Evolutionary conservation across 495 filamentous ascomycete species (phyloP), one percentile per base, ranked within the genome.

Genomic region (Aspergillus panamensis): DNA sequence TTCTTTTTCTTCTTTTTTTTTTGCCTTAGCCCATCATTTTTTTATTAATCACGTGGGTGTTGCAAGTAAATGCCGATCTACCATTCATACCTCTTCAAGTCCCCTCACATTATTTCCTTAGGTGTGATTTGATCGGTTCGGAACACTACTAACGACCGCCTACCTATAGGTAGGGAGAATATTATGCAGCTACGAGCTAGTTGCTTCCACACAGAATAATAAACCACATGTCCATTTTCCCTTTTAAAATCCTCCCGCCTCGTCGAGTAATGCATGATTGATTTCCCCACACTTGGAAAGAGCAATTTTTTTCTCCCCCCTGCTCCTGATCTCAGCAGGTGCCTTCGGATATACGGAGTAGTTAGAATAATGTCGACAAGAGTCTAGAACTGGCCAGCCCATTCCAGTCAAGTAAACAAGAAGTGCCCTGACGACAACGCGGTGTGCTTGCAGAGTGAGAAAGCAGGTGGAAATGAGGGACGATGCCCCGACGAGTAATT

Each of bases 191-290:
- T 49, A 42, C 51, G 12, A 31, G 35, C 40, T 55, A 17, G 21
- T 29, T 44, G 31, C 52, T 57, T 21, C 55, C 55, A 51, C 33
- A 51, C 55, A 57, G 25, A 42, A 20, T 42, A 33, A 51, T 42
- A 33, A 51, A 57, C 48, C 47, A 57, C 48, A 57, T 57, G 55
- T 51, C 55, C 53, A 47, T 30, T 47, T 53, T 3, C 51, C 53
- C 19, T 42, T 50, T 43, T 19, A 32, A 44, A 32, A 21, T 47
- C 16, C 40, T 14, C 17, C 13, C 25, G 16, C 21, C 5, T 5
- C 25, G 2, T 25, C 25, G 2, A 48, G 17, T 47, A 19, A 25
- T 50, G 33, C 54, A 57, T 40, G 10, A 40, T 42, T 40, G 10
- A 40, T 42, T 50, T 19, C 25, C 45, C 19, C 54, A 40, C 54